phyloP scores from a whole-genome alignment of 129 eudicot species.

The Chrysanthemum lavandulifolium region DNA sequence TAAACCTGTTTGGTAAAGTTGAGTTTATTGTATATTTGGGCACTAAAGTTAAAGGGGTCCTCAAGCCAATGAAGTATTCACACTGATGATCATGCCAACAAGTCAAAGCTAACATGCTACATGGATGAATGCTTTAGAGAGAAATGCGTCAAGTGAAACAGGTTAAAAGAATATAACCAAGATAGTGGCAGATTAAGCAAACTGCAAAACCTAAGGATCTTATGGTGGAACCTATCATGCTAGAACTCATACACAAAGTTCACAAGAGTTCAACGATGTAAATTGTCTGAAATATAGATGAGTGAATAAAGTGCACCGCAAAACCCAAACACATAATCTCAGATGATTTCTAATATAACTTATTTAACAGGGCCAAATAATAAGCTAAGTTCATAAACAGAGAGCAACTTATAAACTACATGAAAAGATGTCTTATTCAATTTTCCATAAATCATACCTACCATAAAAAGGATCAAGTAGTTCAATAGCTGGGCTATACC shows the following conservation, averaged over 20 bases:
- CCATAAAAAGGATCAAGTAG: background rate
- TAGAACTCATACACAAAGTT: slow-evolving; percentile 1
- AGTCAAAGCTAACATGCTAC: slow-evolving; percentile 8
- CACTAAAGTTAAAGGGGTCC: background rate
- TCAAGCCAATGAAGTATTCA: background rate
- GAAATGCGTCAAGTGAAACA: background rate
- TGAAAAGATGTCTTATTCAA: background rate
- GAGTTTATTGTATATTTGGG: background rate
- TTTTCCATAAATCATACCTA: background rate
- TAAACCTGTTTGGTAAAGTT: slow-evolving; percentile 7
- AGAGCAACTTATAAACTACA: slow-evolving; percentile 11
- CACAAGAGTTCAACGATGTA: background rate
- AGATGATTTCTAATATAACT: background rate
- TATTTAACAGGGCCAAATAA: background rate
- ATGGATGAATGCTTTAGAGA: background rate
- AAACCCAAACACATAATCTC: slow-evolving; percentile 7
- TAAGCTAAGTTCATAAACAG: slow-evolving; percentile 13
- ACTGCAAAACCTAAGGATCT: slow-evolving; percentile 5
- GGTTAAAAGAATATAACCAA: background rate
- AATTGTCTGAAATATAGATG: slow-evolving; percentile 3
- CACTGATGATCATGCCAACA: background rate
- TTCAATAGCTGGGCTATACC: slow-evolving; percentile 40
- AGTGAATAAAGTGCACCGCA: background rate
- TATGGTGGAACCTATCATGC: slow-evolving; percentile 1
- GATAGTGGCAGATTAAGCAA: background rate